phyloP scores from a whole-genome alignment of 805 yeast genomes.

The Cyberlindnera petersonii region DNA sequence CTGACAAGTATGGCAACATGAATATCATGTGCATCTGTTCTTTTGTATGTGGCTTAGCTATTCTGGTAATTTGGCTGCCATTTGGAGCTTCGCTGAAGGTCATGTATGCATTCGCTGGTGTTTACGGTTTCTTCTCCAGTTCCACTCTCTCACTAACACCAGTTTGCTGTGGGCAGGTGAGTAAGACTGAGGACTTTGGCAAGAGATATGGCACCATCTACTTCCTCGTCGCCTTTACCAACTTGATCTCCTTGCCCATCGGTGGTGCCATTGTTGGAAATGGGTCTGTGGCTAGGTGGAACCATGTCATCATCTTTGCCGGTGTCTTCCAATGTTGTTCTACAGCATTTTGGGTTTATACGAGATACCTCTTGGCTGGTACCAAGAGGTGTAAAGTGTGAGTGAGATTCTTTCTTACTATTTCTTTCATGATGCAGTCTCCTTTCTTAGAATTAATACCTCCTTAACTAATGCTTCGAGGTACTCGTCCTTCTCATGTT shows the following conservation, averaged over 20 bases:
- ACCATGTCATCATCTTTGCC: slow-evolving; percentile 40
- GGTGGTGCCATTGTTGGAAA: slow-evolving; percentile 44
- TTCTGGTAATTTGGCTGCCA: slow-evolving; percentile 64
- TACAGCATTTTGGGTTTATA: slow-evolving; percentile 12
- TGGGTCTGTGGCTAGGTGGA: slow-evolving; percentile 32
- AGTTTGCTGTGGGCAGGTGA: slow-evolving; percentile 62
- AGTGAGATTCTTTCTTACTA: no score
- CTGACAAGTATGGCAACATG: slow-evolving; percentile 42
- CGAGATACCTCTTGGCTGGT: slow-evolving; percentile 16
- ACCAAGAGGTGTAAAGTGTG: slow-evolving; percentile 4
- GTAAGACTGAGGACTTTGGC: slow-evolving; percentile 63
- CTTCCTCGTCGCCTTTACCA: slow-evolving; percentile 43
- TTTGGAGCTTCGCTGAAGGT: slow-evolving; percentile 43
- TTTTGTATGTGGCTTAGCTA: slow-evolving; percentile 41
- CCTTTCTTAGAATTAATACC: no score
- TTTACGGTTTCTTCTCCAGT: slow-evolving; percentile 58
- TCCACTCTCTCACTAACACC: slow-evolving; percentile 64
- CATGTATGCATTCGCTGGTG: slow-evolving; percentile 47
- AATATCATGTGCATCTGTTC: slow-evolving; percentile 33
- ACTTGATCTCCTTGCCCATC: slow-evolving; percentile 45
- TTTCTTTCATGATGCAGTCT: no score
- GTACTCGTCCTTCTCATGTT: slow-evolving; percentile 20
- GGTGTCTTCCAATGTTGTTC: slow-evolving; percentile 14
- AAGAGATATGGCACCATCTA: slow-evolving; percentile 65
- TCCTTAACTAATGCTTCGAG: slow-evolving; percentile 18